Evolutionary conservation across 2,329 filamentous ascomycete genomes (phyloP), one percentile per base, ranked within the genome.

Genomic region (Fusarium paranaense): DNA sequence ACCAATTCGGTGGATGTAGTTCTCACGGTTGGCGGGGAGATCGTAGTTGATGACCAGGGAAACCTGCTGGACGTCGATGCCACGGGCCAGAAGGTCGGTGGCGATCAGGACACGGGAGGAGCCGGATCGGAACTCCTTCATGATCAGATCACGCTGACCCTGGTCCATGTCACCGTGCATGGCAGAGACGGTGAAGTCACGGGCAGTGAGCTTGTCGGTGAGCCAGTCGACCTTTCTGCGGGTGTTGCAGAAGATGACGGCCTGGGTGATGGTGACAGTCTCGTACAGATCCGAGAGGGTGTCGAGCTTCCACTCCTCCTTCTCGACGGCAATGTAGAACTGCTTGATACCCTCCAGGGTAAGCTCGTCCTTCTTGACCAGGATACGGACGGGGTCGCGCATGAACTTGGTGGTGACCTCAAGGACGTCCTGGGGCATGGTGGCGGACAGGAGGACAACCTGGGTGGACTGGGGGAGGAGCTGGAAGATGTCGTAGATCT

Each of bases 111-210:
- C 97, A 93, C 97, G 95, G 77, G 95, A 98, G 84, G 95, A 98
- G 78, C 97, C 97, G 79, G 95, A 98, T 82, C 97, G 95, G 94
- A 99, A 99, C 90, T 99, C 97, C 92, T 99, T 98, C 97, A 99
- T 99, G 87, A 99, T 99, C 83, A 97, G 90, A 86, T 98, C 97
- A 91, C 97, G 95, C 90, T 98, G 95, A 82, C 87, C 88, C 89
- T 98, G 95, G 86, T 98, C 95, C 97, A 99, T 99, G 84, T 99
- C 97, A 85, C 97, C 97, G 90, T 99, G 97, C 97, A 99, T 98
- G 87, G 96, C 95, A 42, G 96, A 98, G 85, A 99, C 97, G 75
- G 97, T 98, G 90, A 99, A 99, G 88, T 99, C 96, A 89, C 95
- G 95, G 81, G 94, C 94, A 81, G 95, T 97, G 85, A 99, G 95